phyloP scores from a whole-genome alignment of 2,329 filamentous ascomycete species.

The Aspergillus sp. region DNA sequence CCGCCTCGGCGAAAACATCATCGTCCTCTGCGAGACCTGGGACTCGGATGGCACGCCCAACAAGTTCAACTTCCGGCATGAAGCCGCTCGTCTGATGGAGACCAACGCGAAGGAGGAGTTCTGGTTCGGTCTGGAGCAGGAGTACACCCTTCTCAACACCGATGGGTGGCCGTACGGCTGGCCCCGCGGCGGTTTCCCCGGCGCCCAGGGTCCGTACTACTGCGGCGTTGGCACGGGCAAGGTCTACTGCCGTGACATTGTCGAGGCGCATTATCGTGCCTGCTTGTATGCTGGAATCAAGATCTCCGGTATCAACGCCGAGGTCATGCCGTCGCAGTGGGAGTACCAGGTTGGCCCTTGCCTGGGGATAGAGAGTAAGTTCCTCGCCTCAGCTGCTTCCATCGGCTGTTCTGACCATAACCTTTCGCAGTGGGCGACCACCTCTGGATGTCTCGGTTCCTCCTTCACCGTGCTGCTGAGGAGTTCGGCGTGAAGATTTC shows the following conservation, averaged over 20 bases:
- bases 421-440: conserved; percentile 69
- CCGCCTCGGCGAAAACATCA: conserved; percentile 79
- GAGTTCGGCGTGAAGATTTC: conserved; percentile 96
- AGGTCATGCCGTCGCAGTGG: conserved; percentile 98
- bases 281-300: conserved; percentile 82
- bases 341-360: conserved; percentile 96
- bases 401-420: conserved; percentile 16
- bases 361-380: conserved; percentile 69
- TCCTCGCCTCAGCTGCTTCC: background rate
- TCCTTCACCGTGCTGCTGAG: conserved; percentile 84
- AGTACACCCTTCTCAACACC: conserved; percentile 86
- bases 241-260: conserved; percentile 95
- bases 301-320: conserved; percentile 97
- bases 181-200: conserved; percentile 79
- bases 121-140: conserved; percentile 97
- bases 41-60: conserved; percentile 89
- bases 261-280: conserved; percentile 87
- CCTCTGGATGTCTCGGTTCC: conserved; percentile 86
- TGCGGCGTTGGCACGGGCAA: conserved; percentile 96
- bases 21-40: conserved; percentile 92
- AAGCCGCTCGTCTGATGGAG: conserved; percentile 83
- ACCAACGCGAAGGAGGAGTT: conserved; percentile 71
- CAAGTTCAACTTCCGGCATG: conserved; percentile 97
- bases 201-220: conserved; percentile 91
- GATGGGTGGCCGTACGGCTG: conserved; percentile 87